phyloP scores from a whole-genome alignment of 176 grass and related monocot genomes.

The Zoysia pacifica region DNA sequence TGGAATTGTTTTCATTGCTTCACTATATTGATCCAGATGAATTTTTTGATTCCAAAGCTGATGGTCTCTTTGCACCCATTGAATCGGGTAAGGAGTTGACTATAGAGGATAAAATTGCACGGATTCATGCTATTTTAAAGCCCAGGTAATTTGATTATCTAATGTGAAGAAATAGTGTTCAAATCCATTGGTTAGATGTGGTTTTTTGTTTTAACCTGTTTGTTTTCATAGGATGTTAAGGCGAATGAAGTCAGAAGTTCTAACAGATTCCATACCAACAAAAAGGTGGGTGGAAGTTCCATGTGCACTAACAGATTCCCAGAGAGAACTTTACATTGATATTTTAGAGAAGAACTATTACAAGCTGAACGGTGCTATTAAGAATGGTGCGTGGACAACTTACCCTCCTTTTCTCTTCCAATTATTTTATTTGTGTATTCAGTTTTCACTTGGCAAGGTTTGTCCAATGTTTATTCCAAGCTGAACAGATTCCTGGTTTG shows the following conservation, averaged over 20 bases:
- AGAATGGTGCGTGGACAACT: constrained; percentile 40
- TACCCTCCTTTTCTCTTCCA: neutral
- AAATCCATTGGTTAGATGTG: constrained; percentile 5
- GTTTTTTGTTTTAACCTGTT: constrained; percentile 41
- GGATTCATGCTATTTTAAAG: constrained; percentile 67
- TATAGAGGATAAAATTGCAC: constrained; percentile 53
- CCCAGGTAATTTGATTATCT: constrained; percentile 46
- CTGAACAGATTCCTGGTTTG: too few relatives aligned
- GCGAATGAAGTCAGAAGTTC: constrained; percentile 63
- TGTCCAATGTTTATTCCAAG: neutral
- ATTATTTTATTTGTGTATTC: neutral
- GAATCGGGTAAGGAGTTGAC: constrained; percentile 34
- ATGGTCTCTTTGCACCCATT: constrained; percentile 50
- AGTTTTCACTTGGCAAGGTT: neutral
- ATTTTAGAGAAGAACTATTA: constrained; percentile 75
- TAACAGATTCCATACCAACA: constrained; percentile 58
- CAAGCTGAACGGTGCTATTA: constrained; percentile 59
- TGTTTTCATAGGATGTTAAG: constrained; percentile 65
- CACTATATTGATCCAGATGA: constrained; percentile 70
- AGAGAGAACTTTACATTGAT: constrained; percentile 72
- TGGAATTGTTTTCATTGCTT: constrained; percentile 76
- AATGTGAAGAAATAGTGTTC: neutral
- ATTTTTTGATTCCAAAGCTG: constrained; percentile 62
- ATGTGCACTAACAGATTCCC: constrained; percentile 59
- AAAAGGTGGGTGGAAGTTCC: constrained; percentile 86